Conservation (phyloP, 805 yeast genomes). For the Scheffersomyces amazonensis region DNA sequence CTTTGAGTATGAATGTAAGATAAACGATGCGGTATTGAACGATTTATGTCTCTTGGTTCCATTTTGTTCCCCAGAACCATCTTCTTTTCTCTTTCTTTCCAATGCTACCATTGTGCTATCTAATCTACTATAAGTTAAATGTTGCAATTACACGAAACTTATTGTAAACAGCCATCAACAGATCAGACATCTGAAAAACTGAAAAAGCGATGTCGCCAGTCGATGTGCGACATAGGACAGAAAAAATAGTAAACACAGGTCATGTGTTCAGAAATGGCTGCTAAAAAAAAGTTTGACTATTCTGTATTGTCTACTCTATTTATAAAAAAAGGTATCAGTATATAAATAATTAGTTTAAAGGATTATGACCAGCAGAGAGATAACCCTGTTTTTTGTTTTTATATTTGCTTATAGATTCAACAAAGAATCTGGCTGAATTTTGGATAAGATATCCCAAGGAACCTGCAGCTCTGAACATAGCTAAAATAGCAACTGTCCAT, state of each 20-base stretch:
- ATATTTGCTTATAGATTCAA: conserved; percentile 41
- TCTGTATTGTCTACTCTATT: too few relatives aligned
- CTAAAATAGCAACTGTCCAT: conserved; percentile 88
- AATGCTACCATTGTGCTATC: conserved; percentile 47
- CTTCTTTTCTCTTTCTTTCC: conserved; percentile 29
- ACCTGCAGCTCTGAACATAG: conserved; percentile 80
- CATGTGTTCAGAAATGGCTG: too few relatives aligned
- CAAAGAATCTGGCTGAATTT: conserved; percentile 31
- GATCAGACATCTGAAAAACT: too few relatives aligned
- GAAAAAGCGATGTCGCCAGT: too few relatives aligned
- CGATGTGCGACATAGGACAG: too few relatives aligned
- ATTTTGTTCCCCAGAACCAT: conserved; percentile 12
- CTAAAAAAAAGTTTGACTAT: too few relatives aligned
- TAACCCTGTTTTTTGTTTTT: conserved; percentile 39
- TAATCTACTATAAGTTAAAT: too few relatives aligned
- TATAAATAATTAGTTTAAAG: conserved; percentile 32
- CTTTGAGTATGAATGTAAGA: conserved; percentile 47
- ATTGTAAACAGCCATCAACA: too few relatives aligned
- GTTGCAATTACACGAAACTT: too few relatives aligned
- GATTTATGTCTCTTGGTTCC: conserved; percentile 23
- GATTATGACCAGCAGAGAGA: conserved; percentile 28
- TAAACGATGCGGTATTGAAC: conserved; percentile 34
- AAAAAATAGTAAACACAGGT: too few relatives aligned
- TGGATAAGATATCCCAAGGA: conserved; percentile 65
- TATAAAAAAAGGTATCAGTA: too few relatives aligned